phyloP scores from a whole-genome alignment of 805 yeast genomes.

The Torulaspora maleeae region DNA sequence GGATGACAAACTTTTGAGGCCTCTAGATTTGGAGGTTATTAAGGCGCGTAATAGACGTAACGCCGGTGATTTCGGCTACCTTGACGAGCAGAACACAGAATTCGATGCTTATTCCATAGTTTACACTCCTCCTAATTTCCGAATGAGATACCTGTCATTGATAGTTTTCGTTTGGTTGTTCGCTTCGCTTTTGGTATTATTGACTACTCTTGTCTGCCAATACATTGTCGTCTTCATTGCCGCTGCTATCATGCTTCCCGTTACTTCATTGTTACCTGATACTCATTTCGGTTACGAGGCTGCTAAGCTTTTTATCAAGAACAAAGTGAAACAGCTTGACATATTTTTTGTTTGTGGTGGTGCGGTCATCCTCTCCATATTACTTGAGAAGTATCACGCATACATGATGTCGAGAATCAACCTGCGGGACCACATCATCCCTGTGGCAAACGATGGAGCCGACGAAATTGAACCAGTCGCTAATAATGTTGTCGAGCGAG shows the following conservation, averaged over 20 bases:
- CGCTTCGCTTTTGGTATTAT: constrained; percentile 36
- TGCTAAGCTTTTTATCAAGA: constrained; percentile 5
- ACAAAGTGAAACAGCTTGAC: constrained; percentile 15
- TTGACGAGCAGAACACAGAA: constrained; percentile 40
- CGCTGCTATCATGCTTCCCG: constrained; percentile 10
- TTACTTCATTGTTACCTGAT: constrained; percentile 1
- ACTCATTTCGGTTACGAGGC: not conserved
- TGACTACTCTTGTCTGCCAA: constrained; percentile 20
- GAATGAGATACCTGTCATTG: constrained; percentile 46
- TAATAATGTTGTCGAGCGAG: constrained; percentile 4
- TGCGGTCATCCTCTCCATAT: constrained; percentile 14
- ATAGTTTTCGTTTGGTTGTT: constrained; percentile 43
- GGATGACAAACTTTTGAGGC: constrained; percentile 58
- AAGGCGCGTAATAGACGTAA: constrained; percentile 36
- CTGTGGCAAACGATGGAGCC: constrained; percentile 13
- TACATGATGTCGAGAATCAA: constrained; percentile 16
- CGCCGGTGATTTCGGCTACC: constrained; percentile 42
- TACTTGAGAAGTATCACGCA: constrained; percentile 18
- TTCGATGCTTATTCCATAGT: constrained; percentile 61
- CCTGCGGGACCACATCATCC: constrained; percentile 21
- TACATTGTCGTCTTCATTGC: constrained; percentile 15
- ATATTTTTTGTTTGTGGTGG: constrained; percentile 23
- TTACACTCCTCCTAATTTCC: constrained; percentile 79
- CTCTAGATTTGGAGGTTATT: constrained; percentile 28
- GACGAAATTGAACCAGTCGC: constrained; percentile 14